Evolutionary conservation across 2,329 filamentous ascomycete genomes (phyloP).

Genomic region (Thielaviopsis ethacetica): DNA sequence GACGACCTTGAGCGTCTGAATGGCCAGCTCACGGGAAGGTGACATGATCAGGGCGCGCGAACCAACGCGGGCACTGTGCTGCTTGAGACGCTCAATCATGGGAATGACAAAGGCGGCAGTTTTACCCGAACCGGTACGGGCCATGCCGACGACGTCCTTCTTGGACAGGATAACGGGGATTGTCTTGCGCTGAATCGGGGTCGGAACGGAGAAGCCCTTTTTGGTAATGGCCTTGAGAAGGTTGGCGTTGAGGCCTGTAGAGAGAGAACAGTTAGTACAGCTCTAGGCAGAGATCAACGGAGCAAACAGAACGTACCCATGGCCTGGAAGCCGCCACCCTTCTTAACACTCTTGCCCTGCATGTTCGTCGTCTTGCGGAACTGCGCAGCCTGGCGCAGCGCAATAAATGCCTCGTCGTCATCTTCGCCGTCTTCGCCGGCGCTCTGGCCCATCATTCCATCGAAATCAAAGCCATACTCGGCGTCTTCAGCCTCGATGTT

Average conservation of each 20-base stretch:
- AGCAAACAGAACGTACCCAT: constrained; percentile 46
- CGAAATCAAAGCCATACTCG: constrained; percentile 37
- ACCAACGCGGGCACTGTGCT: constrained; percentile 74
- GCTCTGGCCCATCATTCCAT: constrained; percentile 34
- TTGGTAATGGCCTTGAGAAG: constrained; percentile 79
- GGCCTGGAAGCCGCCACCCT: constrained; percentile 88
- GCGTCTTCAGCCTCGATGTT: constrained; percentile 14
- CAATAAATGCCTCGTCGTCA: constrained; percentile 80
- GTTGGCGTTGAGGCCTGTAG: constrained; percentile 54
- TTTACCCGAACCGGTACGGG: constrained; percentile 94
- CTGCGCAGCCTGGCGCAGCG: constrained; percentile 67
- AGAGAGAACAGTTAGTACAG: neutral
- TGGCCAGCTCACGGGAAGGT: constrained; percentile 80
- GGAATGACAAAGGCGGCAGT: constrained; percentile 96
- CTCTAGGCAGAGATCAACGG: neutral
- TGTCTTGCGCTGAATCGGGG: constrained; percentile 91
- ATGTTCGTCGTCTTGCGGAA: constrained; percentile 73
- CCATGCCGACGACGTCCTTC: constrained; percentile 98
- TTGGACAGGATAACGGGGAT: constrained; percentile 81
- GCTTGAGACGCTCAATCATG: constrained; percentile 87
- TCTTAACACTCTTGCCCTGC: constrained; percentile 77
- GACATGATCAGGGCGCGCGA: constrained; percentile 77
- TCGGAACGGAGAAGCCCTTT: constrained; percentile 92
- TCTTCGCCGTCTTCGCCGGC: constrained; percentile 37
- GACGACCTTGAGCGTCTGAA: constrained; percentile 91